Evolutionary conservation across 352 stramenopile species (phyloP), one percentile per base, ranked within the genome.

Genomic region (Phytophthora litchii): DNA sequence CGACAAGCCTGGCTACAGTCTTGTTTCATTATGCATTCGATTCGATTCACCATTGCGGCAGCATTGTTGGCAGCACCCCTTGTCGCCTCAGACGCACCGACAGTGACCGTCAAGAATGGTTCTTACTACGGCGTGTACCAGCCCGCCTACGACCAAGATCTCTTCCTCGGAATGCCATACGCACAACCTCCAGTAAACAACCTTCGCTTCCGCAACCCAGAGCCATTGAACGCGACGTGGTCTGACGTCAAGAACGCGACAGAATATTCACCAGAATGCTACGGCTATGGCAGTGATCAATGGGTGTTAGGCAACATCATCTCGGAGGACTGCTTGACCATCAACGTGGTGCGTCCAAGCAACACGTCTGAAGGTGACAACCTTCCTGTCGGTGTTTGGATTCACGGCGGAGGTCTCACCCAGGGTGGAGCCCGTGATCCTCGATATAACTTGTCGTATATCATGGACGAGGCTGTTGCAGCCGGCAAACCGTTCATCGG

Each of bases 251-350:
- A 64, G 35, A 54, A 57, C 12, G 77, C 77, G 10, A 62, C 65
- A 3, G 40, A 76, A 40, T 87, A 84, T 60, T 72, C 70, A 0
- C 54, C 66, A 4, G 52, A 72, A 36, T 89, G 79, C 42, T 67
- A 69, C 36, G 60, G 56, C 49, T 74, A 70, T 29, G 57, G 63
- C 21, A 57, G 62, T 3, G 50, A 64, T 17, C 56, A 67, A 34
- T 59, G 58, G 54, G 60, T 60, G 6, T 29, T 55, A 29, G 52
- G 54, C 37, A 68, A 60, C 31, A 35, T 60, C 2, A 46, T 74
- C 40, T 69, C 64, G 23, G 87, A 97, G 64, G 89, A 96, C 72
- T 96, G 89, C 69, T 62, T 97, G 29, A 92, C 86, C 62, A 61
- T 96, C 23, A 96, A 97, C 46, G 73, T 96, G 13, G 72, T 72